Conservation (phyloP, 257 asterid genomes). For the Avicennia marina region DNA sequence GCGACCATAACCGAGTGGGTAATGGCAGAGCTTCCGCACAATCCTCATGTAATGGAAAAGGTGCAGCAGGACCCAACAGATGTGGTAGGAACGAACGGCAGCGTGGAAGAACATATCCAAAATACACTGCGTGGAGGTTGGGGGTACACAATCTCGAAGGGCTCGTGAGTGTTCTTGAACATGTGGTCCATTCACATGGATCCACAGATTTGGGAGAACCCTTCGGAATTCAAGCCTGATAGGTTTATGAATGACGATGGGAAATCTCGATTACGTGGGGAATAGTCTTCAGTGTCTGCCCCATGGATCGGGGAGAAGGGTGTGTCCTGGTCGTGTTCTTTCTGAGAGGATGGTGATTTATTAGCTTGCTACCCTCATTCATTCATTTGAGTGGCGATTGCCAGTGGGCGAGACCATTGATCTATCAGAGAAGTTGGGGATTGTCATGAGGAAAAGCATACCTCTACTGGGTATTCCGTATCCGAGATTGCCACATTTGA, state of each 20-base stretch:
- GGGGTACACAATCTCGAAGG: not conserved
- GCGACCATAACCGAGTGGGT: too few species aligned
- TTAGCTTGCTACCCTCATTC: not conserved
- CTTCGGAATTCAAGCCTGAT: not conserved
- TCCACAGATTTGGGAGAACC: not conserved
- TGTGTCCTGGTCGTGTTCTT: not conserved
- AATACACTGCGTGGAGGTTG: not conserved
- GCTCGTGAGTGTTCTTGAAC: not conserved
- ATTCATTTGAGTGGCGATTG: conserved; percentile 2
- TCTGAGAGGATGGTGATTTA: not conserved
- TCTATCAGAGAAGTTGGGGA: not conserved
- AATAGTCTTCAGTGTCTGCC: not conserved
- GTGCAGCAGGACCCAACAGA: not conserved
- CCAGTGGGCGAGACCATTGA: not conserved
- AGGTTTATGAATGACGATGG: not conserved
- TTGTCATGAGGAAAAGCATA: not conserved
- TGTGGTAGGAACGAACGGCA: not conserved
- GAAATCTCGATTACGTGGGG: not conserved
- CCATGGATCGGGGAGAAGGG: not conserved
- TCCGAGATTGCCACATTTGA: not conserved
- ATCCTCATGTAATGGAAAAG: not conserved
- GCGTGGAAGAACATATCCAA: not conserved
- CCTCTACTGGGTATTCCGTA: not conserved
- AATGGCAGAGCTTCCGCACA: too few species aligned
- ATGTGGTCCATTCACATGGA: not conserved